Conservation (phyloP, 768 basidiomycete species). For the Phlebiopsis gigantea region DNA sequence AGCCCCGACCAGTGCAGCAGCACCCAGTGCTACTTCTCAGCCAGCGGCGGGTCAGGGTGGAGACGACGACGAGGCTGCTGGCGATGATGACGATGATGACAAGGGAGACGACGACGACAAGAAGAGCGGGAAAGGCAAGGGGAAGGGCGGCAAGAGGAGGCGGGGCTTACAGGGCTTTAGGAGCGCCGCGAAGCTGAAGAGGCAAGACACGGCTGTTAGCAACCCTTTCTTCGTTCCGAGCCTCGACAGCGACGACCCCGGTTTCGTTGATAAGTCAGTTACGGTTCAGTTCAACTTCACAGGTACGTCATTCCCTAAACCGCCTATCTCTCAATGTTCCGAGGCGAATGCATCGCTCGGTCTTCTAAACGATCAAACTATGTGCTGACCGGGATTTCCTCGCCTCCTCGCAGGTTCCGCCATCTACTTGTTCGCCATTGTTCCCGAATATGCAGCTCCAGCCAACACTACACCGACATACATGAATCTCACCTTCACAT, state of each 20-base stretch:
- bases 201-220: constrained; percentile 9
- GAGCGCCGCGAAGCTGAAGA: not conserved
- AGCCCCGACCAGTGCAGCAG: not conserved
- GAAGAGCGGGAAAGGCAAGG: constrained; percentile 7
- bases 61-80: not conserved
- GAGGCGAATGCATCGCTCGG: not conserved
- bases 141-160: not conserved
- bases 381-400: constrained; percentile 12
- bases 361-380: not conserved
- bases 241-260: constrained; percentile 20
- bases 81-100: constrained; percentile 3
- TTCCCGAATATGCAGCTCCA: constrained; percentile 25
- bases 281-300: constrained; percentile 24
- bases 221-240: constrained; percentile 22
- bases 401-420: constrained; percentile 34
- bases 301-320: constrained; percentile 16
- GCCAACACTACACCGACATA: constrained; percentile 29
- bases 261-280: constrained; percentile 20
- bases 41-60: not conserved
- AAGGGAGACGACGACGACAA: constrained; percentile 8
- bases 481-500: constrained; percentile 39
- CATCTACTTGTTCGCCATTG: constrained; percentile 40
- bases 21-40: not conserved
- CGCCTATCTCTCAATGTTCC: constrained; percentile 3
- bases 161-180: not conserved